Evolutionary conservation across 208 protist species (phyloP).

Genomic region (Acanthamoeba healyi): DNA sequence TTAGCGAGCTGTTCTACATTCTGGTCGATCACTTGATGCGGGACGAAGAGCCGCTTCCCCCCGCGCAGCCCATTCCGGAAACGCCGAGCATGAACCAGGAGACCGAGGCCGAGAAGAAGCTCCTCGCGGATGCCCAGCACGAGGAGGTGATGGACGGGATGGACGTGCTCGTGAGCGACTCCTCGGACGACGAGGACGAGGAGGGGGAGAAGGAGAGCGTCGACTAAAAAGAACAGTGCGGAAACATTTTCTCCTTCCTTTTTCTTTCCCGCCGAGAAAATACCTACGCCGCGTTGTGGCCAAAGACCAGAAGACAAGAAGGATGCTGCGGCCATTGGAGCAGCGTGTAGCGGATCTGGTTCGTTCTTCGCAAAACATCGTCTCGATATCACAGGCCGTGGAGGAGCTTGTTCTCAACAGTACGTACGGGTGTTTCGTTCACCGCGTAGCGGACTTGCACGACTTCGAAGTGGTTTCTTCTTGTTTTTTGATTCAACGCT

Average conservation of each 20-base stretch:
- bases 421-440: no score
- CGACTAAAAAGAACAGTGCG: not conserved
- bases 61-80: not conserved
- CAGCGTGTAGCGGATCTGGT: not conserved
- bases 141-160: conserved; percentile 36
- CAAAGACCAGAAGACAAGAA: not conserved
- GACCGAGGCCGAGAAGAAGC: not conserved
- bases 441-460: no score
- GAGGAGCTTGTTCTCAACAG: conserved; percentile 66
- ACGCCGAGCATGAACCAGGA: conserved; percentile 15
- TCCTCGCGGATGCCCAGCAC: not conserved
- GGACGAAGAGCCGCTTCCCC: conserved; percentile 19
- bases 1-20: conserved; percentile 16
- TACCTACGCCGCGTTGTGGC: no score
- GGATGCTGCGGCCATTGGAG: not conserved
- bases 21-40: conserved; percentile 52
- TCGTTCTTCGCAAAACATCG: conserved; percentile 33
- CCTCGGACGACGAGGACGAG: conserved; percentile 31
- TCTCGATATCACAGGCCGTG: conserved; percentile 14
- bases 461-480: no score
- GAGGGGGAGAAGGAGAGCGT: conserved; percentile 18
- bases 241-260: no score
- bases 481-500: not conserved
- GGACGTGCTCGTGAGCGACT: conserved; percentile 28
- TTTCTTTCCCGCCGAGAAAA: no score